These are phyloP conservation scores for Pseudogymnoascus sp. DNA, from an alignment of 2,329 filamentous ascomycete genomes.

Conservation along the genomic window DNA sequence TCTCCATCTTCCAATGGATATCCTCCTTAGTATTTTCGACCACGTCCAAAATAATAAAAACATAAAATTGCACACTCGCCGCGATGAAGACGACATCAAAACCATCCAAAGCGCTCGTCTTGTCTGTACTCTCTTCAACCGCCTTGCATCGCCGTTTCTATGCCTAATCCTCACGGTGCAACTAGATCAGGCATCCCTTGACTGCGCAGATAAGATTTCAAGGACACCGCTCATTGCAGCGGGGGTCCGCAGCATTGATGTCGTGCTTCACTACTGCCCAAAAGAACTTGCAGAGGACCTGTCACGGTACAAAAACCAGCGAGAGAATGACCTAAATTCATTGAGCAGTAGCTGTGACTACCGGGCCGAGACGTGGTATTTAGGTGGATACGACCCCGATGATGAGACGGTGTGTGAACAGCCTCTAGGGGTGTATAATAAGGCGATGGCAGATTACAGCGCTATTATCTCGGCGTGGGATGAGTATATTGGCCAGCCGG, in stretches of 20 bases:
- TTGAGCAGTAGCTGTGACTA: no score
- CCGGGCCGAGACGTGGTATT: no score
- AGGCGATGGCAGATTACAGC: background rate
- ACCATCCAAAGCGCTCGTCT: background rate
- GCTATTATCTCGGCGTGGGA: background rate
- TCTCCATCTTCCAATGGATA: constrained; percentile 5
- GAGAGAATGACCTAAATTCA: background rate
- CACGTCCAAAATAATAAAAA: background rate
- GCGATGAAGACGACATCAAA: background rate
- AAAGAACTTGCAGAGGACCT: background rate
- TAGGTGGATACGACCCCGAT: no score
- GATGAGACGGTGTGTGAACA: no score
- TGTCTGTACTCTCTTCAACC: background rate
- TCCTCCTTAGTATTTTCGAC: constrained; percentile 3
- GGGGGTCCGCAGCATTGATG: background rate
- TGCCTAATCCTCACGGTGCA: background rate
- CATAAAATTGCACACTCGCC: background rate
- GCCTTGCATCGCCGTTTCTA: background rate
- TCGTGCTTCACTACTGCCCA: background rate
- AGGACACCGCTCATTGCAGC: background rate
- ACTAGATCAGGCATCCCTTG: background rate
- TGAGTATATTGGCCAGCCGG: background rate
- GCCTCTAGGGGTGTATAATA: background rate
- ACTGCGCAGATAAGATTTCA: background rate
- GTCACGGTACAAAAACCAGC: background rate